Base-by-base conservation (phyloP, 257 asterid genomes). In the Plectranthus barbatus region DNA sequence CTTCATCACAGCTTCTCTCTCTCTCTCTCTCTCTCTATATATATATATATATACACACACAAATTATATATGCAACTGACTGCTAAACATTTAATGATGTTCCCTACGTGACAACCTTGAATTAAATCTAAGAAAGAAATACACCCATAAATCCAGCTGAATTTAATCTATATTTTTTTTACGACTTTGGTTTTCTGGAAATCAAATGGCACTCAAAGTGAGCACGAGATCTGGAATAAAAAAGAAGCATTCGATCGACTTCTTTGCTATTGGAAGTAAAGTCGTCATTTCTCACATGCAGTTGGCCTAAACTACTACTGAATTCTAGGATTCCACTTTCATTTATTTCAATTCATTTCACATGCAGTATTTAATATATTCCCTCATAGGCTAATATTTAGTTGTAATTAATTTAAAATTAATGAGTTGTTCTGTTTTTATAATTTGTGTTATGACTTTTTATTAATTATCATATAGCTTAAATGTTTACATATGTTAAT, bases 231-330 rank as follows among this genome's bases (percentile, higher is more conserved):
- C 1, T 23, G 29, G 29, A 23, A 6, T 3, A 31, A 3, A 31
- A 31, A 31, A 4, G 18, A 17, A 1, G 7, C 47, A 47, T 7
- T 54, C n/a, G n/a, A 15, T 47, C 37, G 26, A n/a, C 36, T 11
- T 71, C 63, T 21, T 54, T 71, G 65, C 60, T 12, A 42, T 57
- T 58, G 64, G 44, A 64, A 65, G 71, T 63, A 71, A 70, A 70
- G 61, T 46, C n/a, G n/a, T n/a, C n/a, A n/a, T n/a, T n/a, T n/a
- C n/a, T n/a, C n/a, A n/a, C n/a, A n/a, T n/a, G n/a, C n/a, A n/a
- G n/a, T n/a, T n/a, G 56, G 26, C 24, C 44, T 41, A 68, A 68
- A 7, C 45, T 9, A 20, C 63, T 59, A 17, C 59, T 34, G 51
- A 70, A 44, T 63, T 49, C 70, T 36, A 54, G 66, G 71, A 49